phyloP scores from a whole-genome alignment of 805 yeast genomes.

The Lipomyces yamanashiensis region DNA sequence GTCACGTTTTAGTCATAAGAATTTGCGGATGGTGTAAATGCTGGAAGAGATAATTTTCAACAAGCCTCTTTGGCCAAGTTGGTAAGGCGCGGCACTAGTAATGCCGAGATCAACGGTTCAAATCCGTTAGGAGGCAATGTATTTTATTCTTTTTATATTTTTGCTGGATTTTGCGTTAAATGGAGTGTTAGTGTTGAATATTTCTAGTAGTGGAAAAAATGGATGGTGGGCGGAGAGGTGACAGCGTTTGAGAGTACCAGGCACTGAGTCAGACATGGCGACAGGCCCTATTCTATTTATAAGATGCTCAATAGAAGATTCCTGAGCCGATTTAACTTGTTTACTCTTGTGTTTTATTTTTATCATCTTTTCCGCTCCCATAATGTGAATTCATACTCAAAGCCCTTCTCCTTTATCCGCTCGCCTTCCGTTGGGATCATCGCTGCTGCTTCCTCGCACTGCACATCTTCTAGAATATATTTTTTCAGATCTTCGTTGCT shows the following conservation, averaged over 20 bases:
- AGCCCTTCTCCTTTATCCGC: conserved; percentile 51
- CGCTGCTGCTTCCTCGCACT: conserved; percentile 31
- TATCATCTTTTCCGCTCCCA: conserved; percentile 49
- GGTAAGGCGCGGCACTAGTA: conserved; percentile 51
- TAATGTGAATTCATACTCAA: conserved; percentile 62
- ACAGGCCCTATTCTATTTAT: too few species aligned
- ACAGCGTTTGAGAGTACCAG: background rate
- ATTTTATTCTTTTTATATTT: conserved; percentile 14
- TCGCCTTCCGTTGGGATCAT: conserved; percentile 19
- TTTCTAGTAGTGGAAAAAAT: background rate
- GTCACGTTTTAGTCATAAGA: too few species aligned
- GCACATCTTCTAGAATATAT: conserved; percentile 35
- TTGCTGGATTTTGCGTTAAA: background rate
- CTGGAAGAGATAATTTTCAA: background rate
- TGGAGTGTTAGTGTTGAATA: background rate
- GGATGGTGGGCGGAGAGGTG: background rate
- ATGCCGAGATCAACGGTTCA: conserved; percentile 50
- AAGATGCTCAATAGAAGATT: too few species aligned
- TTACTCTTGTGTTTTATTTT: background rate
- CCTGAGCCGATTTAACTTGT: too few species aligned
- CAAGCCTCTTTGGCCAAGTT: conserved; percentile 49
- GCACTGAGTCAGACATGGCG: background rate
- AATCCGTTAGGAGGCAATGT: conserved; percentile 48
- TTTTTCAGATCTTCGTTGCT: conserved; percentile 12
- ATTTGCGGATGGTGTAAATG: too few species aligned